Conservation (phyloP, 306 rosid genomes). For the Vigna trinervia region DNA sequence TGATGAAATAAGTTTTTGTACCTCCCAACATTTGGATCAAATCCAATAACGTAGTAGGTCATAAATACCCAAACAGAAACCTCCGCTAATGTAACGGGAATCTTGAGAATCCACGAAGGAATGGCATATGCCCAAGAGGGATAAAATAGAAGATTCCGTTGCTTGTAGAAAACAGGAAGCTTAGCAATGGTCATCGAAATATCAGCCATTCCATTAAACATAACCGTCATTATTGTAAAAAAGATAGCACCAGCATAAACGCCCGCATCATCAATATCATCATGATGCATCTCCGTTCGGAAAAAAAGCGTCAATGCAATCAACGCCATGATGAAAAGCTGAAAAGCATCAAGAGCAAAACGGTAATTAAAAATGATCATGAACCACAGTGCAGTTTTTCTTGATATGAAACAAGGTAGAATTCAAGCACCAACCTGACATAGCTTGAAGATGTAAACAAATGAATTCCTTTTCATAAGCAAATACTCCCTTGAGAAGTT, state of each 20-base stretch:
- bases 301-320: slow-evolving; percentile 65
- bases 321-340: slow-evolving; percentile 61
- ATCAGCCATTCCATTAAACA: slow-evolving; percentile 74
- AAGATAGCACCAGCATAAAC: slow-evolving; percentile 64
- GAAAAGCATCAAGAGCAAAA: neutral
- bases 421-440: slow-evolving; percentile 46
- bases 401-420: neutral
- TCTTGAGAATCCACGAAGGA: slow-evolving; percentile 67
- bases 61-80: slow-evolving; percentile 61
- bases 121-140: slow-evolving; percentile 76
- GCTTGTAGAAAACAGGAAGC: slow-evolving; percentile 77
- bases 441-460: slow-evolving; percentile 60
- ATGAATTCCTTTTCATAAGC: slow-evolving; percentile 68
- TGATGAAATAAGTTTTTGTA: slow-evolving; percentile 38
- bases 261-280: slow-evolving; percentile 55
- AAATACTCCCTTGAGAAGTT: slow-evolving; percentile 62
- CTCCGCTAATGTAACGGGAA: slow-evolving; percentile 55
- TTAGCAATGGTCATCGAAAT: slow-evolving; percentile 62
- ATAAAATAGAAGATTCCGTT: slow-evolving; percentile 66
- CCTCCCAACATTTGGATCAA: slow-evolving; percentile 65
- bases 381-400: neutral
- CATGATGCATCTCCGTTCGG: slow-evolving; percentile 73
- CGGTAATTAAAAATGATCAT: neutral
- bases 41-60: slow-evolving; percentile 69
- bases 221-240: slow-evolving; percentile 46